These are phyloP conservation scores for Kregervanrija pseudodelftensis DNA, from an alignment of 805 yeast genomes.

Conservation along the genomic window DNA sequence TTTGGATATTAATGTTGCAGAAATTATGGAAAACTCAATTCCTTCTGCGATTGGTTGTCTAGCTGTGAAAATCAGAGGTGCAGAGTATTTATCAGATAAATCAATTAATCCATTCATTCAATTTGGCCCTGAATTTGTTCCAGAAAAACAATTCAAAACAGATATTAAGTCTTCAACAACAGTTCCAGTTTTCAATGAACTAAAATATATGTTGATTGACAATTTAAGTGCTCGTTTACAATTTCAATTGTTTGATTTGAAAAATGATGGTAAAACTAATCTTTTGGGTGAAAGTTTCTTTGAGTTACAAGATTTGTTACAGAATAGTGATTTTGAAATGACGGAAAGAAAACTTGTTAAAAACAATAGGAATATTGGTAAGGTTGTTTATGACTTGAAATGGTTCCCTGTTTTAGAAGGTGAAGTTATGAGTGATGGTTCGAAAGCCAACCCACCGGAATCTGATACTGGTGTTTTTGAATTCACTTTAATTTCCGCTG, in stretches of 20 bases:
- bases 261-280: constrained; percentile 46
- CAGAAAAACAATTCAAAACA: constrained; percentile 32
- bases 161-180: constrained; percentile 48
- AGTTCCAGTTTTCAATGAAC: constrained; percentile 62
- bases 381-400: constrained; percentile 47
- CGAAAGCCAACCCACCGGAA: constrained; percentile 42
- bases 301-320: constrained; percentile 53
- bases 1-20: constrained; percentile 67
- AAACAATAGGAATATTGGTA: constrained; percentile 52
- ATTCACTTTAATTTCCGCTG: constrained; percentile 53
- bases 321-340: constrained; percentile 39
- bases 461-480: constrained; percentile 72
- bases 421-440: constrained; percentile 39
- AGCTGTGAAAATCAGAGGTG: constrained; percentile 54
- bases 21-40: constrained; percentile 52
- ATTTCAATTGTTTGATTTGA: constrained; percentile 47
- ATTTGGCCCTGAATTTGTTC: constrained; percentile 29
- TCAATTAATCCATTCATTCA: constrained; percentile 43
- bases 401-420: constrained; percentile 45
- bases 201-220: constrained; percentile 52
- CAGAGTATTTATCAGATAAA: constrained; percentile 37
- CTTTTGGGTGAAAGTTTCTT: constrained; percentile 44
- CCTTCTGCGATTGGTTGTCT: constrained; percentile 67
- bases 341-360: constrained; percentile 37
- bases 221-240: constrained; percentile 49